Evolutionary conservation across 495 filamentous ascomycete genomes (phyloP).

Genomic region (Aspergillus cavernicola): DNA sequence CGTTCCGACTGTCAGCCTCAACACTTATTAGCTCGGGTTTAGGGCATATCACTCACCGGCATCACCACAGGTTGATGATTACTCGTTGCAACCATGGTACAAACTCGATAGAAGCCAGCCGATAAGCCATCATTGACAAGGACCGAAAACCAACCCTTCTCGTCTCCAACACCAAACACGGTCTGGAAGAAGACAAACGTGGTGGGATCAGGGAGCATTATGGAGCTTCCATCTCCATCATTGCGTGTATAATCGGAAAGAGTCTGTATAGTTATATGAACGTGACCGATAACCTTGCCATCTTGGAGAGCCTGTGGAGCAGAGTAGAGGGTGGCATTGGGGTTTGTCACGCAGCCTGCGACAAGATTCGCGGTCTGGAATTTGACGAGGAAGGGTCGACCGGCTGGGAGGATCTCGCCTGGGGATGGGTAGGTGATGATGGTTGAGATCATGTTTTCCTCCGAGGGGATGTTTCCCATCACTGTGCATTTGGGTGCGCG

Average conservation of each 20-base stretch:
- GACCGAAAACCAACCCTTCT: background rate
- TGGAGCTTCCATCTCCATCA: background rate
- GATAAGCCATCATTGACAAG: background rate
- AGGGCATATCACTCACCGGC: background rate
- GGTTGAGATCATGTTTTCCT: slow-evolving; percentile 1
- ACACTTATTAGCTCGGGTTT: background rate
- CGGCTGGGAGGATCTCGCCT: background rate
- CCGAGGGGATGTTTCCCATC: slow-evolving; percentile 6
- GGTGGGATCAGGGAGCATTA: background rate
- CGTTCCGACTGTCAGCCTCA: background rate
- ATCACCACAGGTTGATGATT: slow-evolving; percentile 11
- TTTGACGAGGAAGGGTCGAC: background rate
- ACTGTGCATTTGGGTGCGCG: background rate
- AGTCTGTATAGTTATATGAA: slow-evolving; percentile 2
- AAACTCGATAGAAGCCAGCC: slow-evolving; percentile 2
- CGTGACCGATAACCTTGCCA: slow-evolving; percentile 5
- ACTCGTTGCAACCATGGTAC: slow-evolving; percentile 8
- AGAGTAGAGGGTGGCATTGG: slow-evolving; percentile 1
- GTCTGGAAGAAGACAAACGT: slow-evolving; percentile 3
- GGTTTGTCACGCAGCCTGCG: slow-evolving; percentile 6
- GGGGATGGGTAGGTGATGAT: background rate
- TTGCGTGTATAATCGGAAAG: background rate
- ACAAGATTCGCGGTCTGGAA: background rate
- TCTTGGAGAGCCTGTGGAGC: slow-evolving; percentile 3
- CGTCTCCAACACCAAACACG: background rate